These are phyloP conservation scores for Iodosphaeria phyllophila DNA, from an alignment of 2,329 filamentous ascomycete genomes.

Conservation along the genomic window DNA sequence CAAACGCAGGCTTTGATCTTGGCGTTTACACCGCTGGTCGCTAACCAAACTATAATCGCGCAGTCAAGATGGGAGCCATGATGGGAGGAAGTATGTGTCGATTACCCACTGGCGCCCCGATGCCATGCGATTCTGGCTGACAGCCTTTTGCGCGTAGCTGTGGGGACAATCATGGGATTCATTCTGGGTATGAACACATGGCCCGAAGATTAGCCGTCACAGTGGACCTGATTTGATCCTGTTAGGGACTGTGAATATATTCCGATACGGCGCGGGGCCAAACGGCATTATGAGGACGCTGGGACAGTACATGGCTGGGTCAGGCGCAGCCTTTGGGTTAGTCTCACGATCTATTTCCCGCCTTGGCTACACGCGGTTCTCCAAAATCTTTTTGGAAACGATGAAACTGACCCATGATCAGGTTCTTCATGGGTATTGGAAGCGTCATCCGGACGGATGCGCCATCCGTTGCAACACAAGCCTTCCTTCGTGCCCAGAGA, in stretches of 20 bases:
- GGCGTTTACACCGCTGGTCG: too few relatives aligned
- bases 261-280: conserved; percentile 81
- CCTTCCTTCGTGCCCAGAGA: conserved; percentile 57
- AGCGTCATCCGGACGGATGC: conserved; percentile 89
- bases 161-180: conserved; percentile 92
- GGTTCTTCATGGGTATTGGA: conserved; percentile 97
- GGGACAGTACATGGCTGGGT: conserved; percentile 92
- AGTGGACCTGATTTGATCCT: not conserved
- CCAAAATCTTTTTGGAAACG: too few relatives aligned
- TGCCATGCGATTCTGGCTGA: conserved; percentile 13
- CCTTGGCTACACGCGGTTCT: not conserved
- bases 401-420: conserved; percentile 13
- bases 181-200: conserved; percentile 55
- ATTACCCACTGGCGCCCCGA: not conserved
- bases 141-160: conserved; percentile 38
- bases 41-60: too few relatives aligned
- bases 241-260: conserved; percentile 77
- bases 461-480: conserved; percentile 54
- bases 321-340: conserved; percentile 90
- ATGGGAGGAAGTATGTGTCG: conserved; percentile 81
- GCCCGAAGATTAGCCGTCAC: not conserved
- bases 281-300: conserved; percentile 89
- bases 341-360: conserved; percentile 8
- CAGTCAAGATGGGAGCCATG: conserved; percentile 96
- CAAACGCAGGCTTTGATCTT: too few relatives aligned